Percentiles rank a stretch among this genome's conserved stretches.
These are phyloP conservation scores for Suillus weaverae DNA, from an alignment of 768 basidiomycete species.

Conservation along the genomic window DNA sequence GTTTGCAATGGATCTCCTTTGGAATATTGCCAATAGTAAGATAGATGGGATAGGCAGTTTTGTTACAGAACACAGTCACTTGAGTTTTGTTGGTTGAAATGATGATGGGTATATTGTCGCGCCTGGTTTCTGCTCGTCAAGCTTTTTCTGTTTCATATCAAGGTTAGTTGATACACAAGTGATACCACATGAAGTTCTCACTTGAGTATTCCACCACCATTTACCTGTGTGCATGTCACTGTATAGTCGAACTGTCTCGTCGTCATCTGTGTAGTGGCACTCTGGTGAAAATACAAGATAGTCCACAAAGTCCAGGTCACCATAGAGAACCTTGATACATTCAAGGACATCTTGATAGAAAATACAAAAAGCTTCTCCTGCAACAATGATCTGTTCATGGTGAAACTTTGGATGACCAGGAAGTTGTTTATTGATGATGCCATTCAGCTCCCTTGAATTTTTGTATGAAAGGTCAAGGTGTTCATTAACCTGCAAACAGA, in stretches of 20 bases:
- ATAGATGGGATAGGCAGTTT: too few species aligned
- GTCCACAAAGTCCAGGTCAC: slow-evolving; percentile 32
- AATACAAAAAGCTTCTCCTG: slow-evolving; percentile 31
- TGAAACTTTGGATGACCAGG: slow-evolving; percentile 25
- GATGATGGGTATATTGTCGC: too few species aligned
- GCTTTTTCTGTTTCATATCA: too few species aligned
- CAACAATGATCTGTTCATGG: slow-evolving; percentile 24
- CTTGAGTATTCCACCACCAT: slow-evolving; percentile 56
- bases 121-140: too few species aligned
- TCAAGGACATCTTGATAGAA: slow-evolving; percentile 37
- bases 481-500: slow-evolving; percentile 18
- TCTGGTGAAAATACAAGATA: slow-evolving; percentile 38
- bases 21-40: too few species aligned
- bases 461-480: slow-evolving; percentile 34
- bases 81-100: too few species aligned
- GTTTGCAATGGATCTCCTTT: too few species aligned
- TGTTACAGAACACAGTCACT: too few species aligned
- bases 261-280: slow-evolving; percentile 35
- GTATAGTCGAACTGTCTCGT: slow-evolving; percentile 29
- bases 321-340: slow-evolving; percentile 36
- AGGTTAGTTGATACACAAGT: neutral
- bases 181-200: slow-evolving; percentile 18
- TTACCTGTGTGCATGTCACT: slow-evolving; percentile 47
- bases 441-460: slow-evolving; percentile 33
- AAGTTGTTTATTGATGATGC: slow-evolving; percentile 32